These are phyloP conservation scores for Eucalyptus pauciflora DNA, from an alignment of 345 rosid genomes.

Conservation along the genomic window DNA sequence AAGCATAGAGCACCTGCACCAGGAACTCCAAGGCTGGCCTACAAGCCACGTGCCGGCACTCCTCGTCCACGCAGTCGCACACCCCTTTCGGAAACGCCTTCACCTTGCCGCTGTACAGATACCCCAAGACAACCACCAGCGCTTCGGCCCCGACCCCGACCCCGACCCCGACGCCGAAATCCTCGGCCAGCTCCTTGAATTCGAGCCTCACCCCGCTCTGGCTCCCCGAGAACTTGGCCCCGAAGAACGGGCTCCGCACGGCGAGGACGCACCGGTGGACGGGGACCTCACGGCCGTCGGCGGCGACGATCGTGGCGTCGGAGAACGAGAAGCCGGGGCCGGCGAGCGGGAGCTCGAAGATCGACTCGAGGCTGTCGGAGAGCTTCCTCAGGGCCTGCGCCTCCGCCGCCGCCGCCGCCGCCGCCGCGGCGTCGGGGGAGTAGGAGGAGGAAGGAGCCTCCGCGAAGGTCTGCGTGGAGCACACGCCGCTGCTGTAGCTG, in stretches of 20 bases:
- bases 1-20: slow-evolving; percentile 58
- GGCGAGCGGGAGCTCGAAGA: neutral
- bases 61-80: slow-evolving; percentile 55
- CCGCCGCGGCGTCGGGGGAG: neutral
- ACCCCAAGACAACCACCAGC: slow-evolving; percentile 40
- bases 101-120: slow-evolving; percentile 61
- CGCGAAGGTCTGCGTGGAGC: neutral
- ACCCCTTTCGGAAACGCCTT: slow-evolving; percentile 25
- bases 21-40: slow-evolving; percentile 55
- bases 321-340: neutral
- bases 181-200: slow-evolving; percentile 31
- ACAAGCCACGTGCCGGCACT: slow-evolving; percentile 60
- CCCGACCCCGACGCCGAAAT: slow-evolving; percentile 4
- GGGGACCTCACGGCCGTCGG: slow-evolving; percentile 2
- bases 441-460: neutral
- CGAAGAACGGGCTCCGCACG: slow-evolving; percentile 51
- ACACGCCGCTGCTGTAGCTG: neutral
- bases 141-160: slow-evolving; percentile 41
- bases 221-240: slow-evolving; percentile 11
- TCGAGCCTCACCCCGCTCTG: slow-evolving; percentile 30
- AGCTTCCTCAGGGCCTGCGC: neutral
- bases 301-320: neutral
- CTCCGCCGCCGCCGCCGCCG: neutral
- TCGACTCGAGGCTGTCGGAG: neutral
- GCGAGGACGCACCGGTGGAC: slow-evolving; percentile 81